These are phyloP conservation scores for Ustilago xerochloae DNA, from an alignment of 1,284 basidiomycete species.

Conservation along the genomic window DNA sequence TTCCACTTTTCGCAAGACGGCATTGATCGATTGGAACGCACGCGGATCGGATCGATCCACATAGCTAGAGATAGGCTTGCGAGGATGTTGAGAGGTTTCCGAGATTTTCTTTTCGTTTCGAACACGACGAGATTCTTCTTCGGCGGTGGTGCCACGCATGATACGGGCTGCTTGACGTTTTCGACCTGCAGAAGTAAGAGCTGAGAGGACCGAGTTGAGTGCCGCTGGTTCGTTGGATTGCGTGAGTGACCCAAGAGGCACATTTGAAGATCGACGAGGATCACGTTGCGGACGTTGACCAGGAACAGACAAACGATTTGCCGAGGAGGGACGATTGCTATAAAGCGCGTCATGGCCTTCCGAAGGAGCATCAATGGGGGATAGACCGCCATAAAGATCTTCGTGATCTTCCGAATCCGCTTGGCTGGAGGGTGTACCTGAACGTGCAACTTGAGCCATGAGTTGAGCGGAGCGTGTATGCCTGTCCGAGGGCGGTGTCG, in stretches of 20 bases:
- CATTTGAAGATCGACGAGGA: slow-evolving; percentile 31
- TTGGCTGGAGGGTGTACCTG: slow-evolving; percentile 34
- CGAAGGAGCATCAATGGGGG: slow-evolving; percentile 44
- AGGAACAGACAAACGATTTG: slow-evolving; percentile 36
- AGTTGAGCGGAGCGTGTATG: slow-evolving; percentile 50
- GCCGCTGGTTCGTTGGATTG: slow-evolving; percentile 53
- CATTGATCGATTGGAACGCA: slow-evolving; percentile 60
- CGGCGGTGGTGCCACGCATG: slow-evolving; percentile 62
- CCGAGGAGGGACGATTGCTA: slow-evolving; percentile 19
- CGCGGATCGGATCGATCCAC: slow-evolving; percentile 50
- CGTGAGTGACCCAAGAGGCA: slow-evolving; percentile 60
- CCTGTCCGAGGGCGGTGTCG: slow-evolving; percentile 35
- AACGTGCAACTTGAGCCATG: slow-evolving; percentile 47
- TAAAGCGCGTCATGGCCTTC: slow-evolving; percentile 36
- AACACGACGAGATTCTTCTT: slow-evolving; percentile 52
- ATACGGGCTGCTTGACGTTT: slow-evolving; percentile 63
- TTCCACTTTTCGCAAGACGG: slow-evolving; percentile 66
- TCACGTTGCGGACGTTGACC: slow-evolving; percentile 41
- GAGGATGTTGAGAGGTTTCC: slow-evolving; percentile 30
- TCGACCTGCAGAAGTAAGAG: slow-evolving; percentile 58
- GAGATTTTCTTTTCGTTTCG: slow-evolving; percentile 56
- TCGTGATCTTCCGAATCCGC: slow-evolving; percentile 46
- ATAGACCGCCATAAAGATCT: slow-evolving; percentile 57
- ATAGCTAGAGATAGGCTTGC: slow-evolving; percentile 49
- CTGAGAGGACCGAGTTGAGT: slow-evolving; percentile 57